Evolutionary conservation across 2,329 filamentous ascomycete species (phyloP).

Genomic region (Knoxdaviesia capensis): DNA sequence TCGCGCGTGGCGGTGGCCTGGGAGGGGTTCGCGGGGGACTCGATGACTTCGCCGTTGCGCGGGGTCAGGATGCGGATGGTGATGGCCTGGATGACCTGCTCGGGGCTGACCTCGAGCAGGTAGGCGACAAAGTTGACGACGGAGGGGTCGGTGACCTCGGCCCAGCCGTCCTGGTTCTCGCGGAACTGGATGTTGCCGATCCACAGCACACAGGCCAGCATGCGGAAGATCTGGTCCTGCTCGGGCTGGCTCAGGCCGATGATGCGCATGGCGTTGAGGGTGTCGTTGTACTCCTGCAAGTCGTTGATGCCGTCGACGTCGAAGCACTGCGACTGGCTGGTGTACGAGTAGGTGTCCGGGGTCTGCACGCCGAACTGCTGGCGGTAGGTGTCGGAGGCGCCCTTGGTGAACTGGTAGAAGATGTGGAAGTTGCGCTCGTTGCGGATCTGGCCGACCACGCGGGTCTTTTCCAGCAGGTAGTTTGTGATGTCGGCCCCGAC

Average conservation of each 20-base stretch:
- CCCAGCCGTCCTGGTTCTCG: constrained; percentile 80
- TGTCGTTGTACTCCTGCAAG: constrained; percentile 71
- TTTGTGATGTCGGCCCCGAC: constrained; percentile 96
- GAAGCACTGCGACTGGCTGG: constrained; percentile 82
- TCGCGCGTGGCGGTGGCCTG: constrained; percentile 79
- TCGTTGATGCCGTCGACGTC: constrained; percentile 93
- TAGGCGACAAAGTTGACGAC: constrained; percentile 92
- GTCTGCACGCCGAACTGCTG: constrained; percentile 79
- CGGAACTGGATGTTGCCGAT: constrained; percentile 81
- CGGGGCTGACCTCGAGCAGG: constrained; percentile 68
- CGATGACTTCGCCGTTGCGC: constrained; percentile 43
- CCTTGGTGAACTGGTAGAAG: constrained; percentile 97
- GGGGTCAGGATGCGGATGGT: constrained; percentile 70
- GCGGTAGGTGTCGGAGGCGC: constrained; percentile 68
- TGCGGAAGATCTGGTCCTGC: constrained; percentile 92
- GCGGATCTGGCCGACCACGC: constrained; percentile 83
- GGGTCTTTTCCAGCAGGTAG: constrained; percentile 85
- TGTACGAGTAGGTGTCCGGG: constrained; percentile 85
- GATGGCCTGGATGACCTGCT: constrained; percentile 66
- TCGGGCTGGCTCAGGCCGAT: constrained; percentile 78
- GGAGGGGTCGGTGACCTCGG: constrained; percentile 68
- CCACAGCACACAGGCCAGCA: constrained; percentile 83
- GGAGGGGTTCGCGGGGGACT: constrained; percentile 64
- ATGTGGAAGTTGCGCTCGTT: constrained; percentile 99
- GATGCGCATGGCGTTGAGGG: constrained; percentile 80